These are phyloP conservation scores for Rhizopogon vinicolor DNA, from an alignment of 768 basidiomycete species.

Conservation along the genomic window DNA sequence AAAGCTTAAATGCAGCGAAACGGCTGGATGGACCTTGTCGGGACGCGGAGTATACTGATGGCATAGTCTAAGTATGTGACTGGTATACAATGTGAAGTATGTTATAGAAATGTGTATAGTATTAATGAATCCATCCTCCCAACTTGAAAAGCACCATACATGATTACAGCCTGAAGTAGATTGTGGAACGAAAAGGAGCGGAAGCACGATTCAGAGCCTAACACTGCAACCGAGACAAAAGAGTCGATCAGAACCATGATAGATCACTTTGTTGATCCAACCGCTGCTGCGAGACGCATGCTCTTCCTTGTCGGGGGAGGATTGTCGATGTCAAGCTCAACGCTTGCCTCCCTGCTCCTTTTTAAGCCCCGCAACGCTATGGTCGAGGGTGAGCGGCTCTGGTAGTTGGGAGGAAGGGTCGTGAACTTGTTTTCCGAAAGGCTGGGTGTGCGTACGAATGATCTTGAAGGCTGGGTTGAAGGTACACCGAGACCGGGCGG, in stretches of 20 bases:
- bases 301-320: constrained; percentile 18
- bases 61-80: not conserved
- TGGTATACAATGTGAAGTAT: not conserved
- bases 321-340: constrained; percentile 8
- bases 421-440: constrained; percentile 42
- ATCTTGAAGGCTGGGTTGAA: constrained; percentile 8
- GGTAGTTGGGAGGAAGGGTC: constrained; percentile 35
- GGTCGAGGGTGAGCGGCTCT: constrained; percentile 25
- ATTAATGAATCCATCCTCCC: not conserved
- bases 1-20: no score
- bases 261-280: not conserved
- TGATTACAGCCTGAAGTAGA: not conserved
- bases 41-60: no score
- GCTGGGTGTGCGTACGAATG: constrained; percentile 22
- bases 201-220: not conserved
- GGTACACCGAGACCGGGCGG: constrained; percentile 6
- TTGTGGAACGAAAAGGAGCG: no score
- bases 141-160: not conserved
- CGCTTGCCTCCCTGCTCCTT: constrained; percentile 16
- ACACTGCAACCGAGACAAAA: not conserved
- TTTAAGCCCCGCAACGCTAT: constrained; percentile 21
- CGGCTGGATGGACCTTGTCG: no score
- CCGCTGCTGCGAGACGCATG: constrained; percentile 5
- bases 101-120: not conserved
- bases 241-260: not conserved